Base-by-base conservation (phyloP, 2,329 filamentous ascomycete species). In the Dryadomyces quercivorus region DNA sequence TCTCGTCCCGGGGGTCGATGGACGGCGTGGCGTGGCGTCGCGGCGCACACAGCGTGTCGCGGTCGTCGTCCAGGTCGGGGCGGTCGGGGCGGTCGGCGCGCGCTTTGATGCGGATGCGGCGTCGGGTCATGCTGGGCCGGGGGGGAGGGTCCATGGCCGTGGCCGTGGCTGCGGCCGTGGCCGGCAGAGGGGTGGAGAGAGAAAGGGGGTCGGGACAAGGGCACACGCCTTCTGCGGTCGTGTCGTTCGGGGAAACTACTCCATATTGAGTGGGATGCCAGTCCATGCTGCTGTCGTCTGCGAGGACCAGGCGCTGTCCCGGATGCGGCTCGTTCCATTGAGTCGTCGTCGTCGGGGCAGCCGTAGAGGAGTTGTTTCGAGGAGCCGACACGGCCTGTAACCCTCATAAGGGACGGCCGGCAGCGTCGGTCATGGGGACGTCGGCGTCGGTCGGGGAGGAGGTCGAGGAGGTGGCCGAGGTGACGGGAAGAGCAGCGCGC, bases 331-430 rank as follows among this genome's bases (percentile, higher is more conserved):
- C 72, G 61, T 72, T 71, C 68, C 73, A 74, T 45, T 63, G 63
- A 50, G 47, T 9, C 2, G 36, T 47, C 13, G 51, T 31, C 2
- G 10, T 10, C 13, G 63, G 59, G 55, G 63, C 55, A 52, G 22
- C 12, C n/a, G 55, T 58, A 52, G 60, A 55, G 54, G 54, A 47
- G 46, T 53, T 52, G 59, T 52, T 59, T 20, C 65, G 65, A 64
- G 71, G 69, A 70, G 68, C 68, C 70, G 74, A 69, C 73, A 74
- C 73, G 75, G 71, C 78, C 77, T 80, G 75, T 70, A 66, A 75
- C 68, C 73, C 71, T 80, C 77, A 83, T 76, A 76, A 77, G 48
- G 42, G 16, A n/a, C 42, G 16, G 42, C 42, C 8, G 42, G 16
- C 18, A 13, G 42, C 31, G n/a, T 73, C 70, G 49, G 68, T 64